These are phyloP conservation scores for Lachnellula hyalina DNA, from an alignment of 2,329 filamentous ascomycete species.

Conservation along the genomic window DNA sequence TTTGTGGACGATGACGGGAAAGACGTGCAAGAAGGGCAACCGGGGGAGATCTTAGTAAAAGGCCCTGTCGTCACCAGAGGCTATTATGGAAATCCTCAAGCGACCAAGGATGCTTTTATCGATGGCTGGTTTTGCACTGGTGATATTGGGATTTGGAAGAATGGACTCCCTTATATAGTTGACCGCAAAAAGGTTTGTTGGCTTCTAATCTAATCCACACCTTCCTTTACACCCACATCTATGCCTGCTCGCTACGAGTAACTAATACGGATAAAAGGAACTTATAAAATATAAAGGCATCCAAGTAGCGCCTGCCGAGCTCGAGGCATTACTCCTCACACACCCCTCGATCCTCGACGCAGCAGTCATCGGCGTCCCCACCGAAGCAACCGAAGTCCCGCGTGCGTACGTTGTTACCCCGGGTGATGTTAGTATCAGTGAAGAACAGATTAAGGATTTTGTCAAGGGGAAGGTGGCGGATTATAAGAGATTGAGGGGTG, in stretches of 20 bases:
- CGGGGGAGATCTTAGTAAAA: constrained; percentile 22
- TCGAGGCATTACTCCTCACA: constrained; percentile 38
- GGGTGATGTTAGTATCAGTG: constrained; percentile 21
- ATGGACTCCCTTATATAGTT: constrained; percentile 51
- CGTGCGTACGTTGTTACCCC: constrained; percentile 49
- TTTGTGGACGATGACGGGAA: constrained; percentile 17
- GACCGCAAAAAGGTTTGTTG: constrained; percentile 35
- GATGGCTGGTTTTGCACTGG: constrained; percentile 87
- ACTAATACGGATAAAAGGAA: constrained; percentile 37
- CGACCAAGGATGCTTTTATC: constrained; percentile 29
- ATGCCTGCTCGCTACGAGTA: neutral
- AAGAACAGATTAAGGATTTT: constrained; percentile 38
- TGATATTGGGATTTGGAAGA: constrained; percentile 69
- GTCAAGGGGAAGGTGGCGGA: constrained; percentile 36
- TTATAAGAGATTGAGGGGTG: constrained; percentile 42
- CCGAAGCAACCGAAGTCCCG: constrained; percentile 46
- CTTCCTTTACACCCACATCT: constrained; percentile 54
- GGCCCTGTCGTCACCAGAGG: constrained; percentile 34
- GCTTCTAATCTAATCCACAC: constrained; percentile 80
- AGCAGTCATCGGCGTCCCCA: constrained; percentile 41
- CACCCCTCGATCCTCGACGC: constrained; percentile 38
- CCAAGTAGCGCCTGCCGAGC: constrained; percentile 43
- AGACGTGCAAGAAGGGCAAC: constrained; percentile 22
- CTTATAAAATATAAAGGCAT: constrained; percentile 44
- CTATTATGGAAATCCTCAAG: constrained; percentile 33